A percentile compares a stretch with the other conserved stretches of the same genome.
Conservation (phyloP, 495 filamentous ascomycete genomes). For the Niebla homalea region DNA sequence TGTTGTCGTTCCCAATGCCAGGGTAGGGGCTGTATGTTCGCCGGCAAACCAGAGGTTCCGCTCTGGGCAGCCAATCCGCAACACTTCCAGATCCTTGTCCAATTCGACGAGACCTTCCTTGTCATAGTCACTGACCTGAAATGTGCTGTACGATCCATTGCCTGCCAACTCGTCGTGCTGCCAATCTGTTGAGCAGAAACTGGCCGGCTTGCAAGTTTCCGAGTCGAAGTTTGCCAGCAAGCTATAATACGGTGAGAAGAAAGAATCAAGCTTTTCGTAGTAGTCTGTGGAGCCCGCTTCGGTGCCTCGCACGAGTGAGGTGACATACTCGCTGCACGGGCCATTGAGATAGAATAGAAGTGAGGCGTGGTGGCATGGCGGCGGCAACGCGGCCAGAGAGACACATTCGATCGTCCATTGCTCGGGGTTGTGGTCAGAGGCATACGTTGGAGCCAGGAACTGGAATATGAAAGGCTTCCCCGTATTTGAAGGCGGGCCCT, state of each 20-base stretch:
- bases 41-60: constrained; percentile 82
- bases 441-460: constrained; percentile 54
- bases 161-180: constrained; percentile 70
- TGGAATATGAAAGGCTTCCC: constrained; percentile 40
- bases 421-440: constrained; percentile 44
- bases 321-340: constrained; percentile 37
- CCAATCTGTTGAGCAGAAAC: constrained; percentile 65
- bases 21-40: constrained; percentile 86
- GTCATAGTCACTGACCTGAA: constrained; percentile 62
- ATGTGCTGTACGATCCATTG: constrained; percentile 82
- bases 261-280: constrained; percentile 35
- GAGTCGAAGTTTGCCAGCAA: constrained; percentile 53
- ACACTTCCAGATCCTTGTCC: constrained; percentile 52
- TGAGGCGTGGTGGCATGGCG: constrained; percentile 57
- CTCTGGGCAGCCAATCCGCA: constrained; percentile 55
- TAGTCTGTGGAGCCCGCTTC: constrained; percentile 22
- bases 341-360: constrained; percentile 90
- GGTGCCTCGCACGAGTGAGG: constrained; percentile 25
- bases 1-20: constrained; percentile 73
- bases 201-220: constrained; percentile 47
- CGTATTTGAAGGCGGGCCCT: constrained; percentile 14
- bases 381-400: constrained; percentile 57
- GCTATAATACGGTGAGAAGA: constrained; percentile 64
- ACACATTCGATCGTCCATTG: constrained; percentile 66
- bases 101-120: constrained; percentile 34